Evolutionary conservation across 345 rosid species (phyloP).

Genomic region (Pistacia vera): DNA sequence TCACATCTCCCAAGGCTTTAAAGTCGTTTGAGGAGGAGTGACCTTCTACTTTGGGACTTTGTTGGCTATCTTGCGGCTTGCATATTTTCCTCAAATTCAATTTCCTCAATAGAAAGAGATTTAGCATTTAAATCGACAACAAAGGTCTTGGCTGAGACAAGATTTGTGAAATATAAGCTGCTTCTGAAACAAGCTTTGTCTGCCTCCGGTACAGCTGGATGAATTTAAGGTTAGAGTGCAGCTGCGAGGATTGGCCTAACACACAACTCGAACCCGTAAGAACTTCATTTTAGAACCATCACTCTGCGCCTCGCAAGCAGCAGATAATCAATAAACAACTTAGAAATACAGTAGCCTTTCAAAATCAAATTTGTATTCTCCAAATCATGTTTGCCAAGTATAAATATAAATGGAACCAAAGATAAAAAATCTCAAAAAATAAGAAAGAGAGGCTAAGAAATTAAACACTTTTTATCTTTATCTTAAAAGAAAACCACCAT

Average conservation of each 20-base stretch:
- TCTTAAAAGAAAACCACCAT: too few species aligned
- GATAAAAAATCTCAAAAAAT: too few species aligned
- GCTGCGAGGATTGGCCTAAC: conserved; percentile 64
- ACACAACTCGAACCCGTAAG: conserved; percentile 19
- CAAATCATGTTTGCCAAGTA: too few species aligned
- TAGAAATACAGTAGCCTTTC: too few species aligned
- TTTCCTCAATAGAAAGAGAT: conserved; percentile 62
- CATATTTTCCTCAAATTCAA: conserved; percentile 59
- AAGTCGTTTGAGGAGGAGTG: conserved; percentile 20
- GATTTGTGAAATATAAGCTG: conserved; percentile 60
- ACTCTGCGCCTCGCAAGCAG: too few species aligned
- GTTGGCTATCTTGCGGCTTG: conserved; percentile 46
- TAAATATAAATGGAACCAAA: too few species aligned
- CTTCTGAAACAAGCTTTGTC: conserved; percentile 51
- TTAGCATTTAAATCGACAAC: conserved; percentile 51
- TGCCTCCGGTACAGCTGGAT: conserved; percentile 55
- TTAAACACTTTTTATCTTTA: too few species aligned
- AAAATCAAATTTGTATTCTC: too few species aligned
- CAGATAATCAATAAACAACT: too few species aligned
- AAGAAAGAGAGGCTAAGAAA: too few species aligned
- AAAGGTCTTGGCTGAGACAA: conserved; percentile 55
- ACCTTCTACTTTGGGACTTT: conserved; percentile 22
- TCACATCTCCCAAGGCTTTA: conserved; percentile 13
- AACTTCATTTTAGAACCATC: conserved; percentile 1
- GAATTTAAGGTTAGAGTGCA: conserved; percentile 68